phyloP scores from a whole-genome alignment of 2,329 filamentous ascomycete genomes.

The Chaetomiaceae sp. region DNA sequence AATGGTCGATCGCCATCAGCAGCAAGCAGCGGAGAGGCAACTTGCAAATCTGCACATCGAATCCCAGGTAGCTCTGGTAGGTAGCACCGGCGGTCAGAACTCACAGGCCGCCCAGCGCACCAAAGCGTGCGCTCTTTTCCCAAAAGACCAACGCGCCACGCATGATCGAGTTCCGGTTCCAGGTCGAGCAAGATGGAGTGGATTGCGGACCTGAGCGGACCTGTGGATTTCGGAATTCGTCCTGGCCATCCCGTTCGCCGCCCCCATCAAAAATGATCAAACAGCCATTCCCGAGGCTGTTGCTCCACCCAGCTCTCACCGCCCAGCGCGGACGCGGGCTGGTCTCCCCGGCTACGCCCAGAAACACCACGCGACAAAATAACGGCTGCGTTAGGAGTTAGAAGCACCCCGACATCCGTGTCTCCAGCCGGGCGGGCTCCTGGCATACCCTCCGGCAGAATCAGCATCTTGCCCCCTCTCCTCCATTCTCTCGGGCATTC shows the following conservation, averaged over 20 bases:
- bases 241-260: slow-evolving; percentile 4
- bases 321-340: slow-evolving; percentile 1
- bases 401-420: neutral
- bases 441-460: too few relatives aligned
- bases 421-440: too few relatives aligned
- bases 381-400: neutral
- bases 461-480: too few relatives aligned
- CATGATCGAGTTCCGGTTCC: slow-evolving; percentile 6
- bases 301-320: slow-evolving; percentile 11
- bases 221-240: slow-evolving; percentile 9
- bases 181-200: neutral
- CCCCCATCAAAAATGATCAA: too few relatives aligned
- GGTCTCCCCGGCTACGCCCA: slow-evolving; percentile 10
- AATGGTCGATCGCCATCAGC: neutral
- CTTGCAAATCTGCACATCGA: neutral
- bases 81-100: too few relatives aligned
- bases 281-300: slow-evolving; percentile 6
- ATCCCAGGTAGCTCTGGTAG: too few relatives aligned
- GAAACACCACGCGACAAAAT: slow-evolving; percentile 7
- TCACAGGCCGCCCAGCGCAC: neutral
- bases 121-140: neutral
- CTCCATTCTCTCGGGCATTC: too few relatives aligned
- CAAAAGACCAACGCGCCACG: neutral
- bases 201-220: too few relatives aligned
- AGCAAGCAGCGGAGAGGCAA: neutral